phyloP scores from a whole-genome alignment of 192 early-diverging fungal genomes.

The Umbelopsis isabellina region DNA sequence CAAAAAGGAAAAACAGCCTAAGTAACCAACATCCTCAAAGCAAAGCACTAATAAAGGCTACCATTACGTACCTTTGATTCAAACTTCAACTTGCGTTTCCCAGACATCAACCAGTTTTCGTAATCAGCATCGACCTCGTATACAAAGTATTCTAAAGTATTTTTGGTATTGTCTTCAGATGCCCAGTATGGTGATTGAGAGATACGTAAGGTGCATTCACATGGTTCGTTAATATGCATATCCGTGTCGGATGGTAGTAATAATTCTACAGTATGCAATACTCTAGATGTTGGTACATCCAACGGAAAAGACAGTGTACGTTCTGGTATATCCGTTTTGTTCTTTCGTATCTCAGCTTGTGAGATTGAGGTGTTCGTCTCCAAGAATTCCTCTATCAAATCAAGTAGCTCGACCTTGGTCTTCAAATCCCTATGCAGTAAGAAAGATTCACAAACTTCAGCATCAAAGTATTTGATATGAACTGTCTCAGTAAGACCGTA shows the following conservation, averaged over 20 bases:
- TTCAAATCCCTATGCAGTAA: constrained; percentile 54
- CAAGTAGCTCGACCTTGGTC: constrained; percentile 51
- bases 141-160: constrained; percentile 42
- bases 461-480: constrained; percentile 59
- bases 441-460: constrained; percentile 46
- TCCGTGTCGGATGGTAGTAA: constrained; percentile 40
- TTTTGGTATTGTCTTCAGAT: constrained; percentile 18
- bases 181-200: constrained; percentile 59
- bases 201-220: constrained; percentile 57
- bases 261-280: constrained; percentile 58
- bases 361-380: constrained; percentile 39
- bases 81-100: constrained; percentile 62
- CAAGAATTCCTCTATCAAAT: constrained; percentile 58
- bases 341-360: constrained; percentile 10
- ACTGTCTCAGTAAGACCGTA: constrained; percentile 64
- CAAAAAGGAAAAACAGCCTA: neutral
- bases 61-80: constrained; percentile 51
- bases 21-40: neutral
- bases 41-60: neutral
- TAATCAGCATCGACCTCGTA: constrained; percentile 70
- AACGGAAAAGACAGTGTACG: constrained; percentile 43
- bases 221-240: constrained; percentile 56
- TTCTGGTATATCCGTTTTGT: constrained; percentile 3
- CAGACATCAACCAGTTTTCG: constrained; percentile 69
- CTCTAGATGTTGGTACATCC: constrained; percentile 50